Evolutionary conservation across 164 flowering plant genomes (phyloP).

Genomic region (Annona squamosa): DNA sequence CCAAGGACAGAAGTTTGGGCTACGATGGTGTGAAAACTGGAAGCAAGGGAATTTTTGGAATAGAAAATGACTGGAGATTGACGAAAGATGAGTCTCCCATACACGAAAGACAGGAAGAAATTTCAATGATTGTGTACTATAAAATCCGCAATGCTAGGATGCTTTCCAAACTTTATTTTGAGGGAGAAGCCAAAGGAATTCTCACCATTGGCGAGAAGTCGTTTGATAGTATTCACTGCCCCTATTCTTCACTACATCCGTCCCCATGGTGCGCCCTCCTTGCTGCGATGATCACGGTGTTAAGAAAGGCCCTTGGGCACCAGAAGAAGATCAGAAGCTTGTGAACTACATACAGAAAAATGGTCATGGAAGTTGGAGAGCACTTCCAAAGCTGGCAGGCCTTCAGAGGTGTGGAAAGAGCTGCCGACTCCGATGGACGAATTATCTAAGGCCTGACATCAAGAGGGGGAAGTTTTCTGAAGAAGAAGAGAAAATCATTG

Average conservation of each 20-base stretch:
- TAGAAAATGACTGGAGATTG: not conserved
- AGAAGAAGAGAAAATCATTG: conserved; percentile 65
- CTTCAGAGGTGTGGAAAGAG: conserved; percentile 74
- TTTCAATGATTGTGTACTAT: not conserved
- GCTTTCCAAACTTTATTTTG: not conserved
- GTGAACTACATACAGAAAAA: conserved; percentile 63
- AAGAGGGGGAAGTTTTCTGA: conserved; percentile 59
- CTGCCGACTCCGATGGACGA: conserved; percentile 73
- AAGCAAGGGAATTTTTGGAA: not conserved
- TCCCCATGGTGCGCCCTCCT: conserved; percentile 77
- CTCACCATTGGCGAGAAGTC: not conserved
- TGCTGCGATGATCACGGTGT: conserved; percentile 79
- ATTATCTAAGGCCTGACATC: conserved; percentile 64
- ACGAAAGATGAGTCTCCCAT: conserved; percentile 1
- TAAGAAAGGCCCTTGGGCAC: conserved; percentile 90
- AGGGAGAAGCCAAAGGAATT: not conserved
- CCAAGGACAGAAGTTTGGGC: too few relatives aligned
- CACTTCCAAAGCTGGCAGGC: conserved; percentile 81
- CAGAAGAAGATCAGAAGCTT: conserved; percentile 82
- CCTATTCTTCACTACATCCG: not conserved
- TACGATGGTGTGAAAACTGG: too few relatives aligned
- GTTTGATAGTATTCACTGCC: not conserved
- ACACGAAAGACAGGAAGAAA: conserved; percentile 1
- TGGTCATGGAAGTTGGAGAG: conserved; percentile 85
- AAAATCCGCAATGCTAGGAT: not conserved